phyloP scores from a whole-genome alignment of 495 filamentous ascomycete genomes.

The Beverwykella pulmonaria region DNA sequence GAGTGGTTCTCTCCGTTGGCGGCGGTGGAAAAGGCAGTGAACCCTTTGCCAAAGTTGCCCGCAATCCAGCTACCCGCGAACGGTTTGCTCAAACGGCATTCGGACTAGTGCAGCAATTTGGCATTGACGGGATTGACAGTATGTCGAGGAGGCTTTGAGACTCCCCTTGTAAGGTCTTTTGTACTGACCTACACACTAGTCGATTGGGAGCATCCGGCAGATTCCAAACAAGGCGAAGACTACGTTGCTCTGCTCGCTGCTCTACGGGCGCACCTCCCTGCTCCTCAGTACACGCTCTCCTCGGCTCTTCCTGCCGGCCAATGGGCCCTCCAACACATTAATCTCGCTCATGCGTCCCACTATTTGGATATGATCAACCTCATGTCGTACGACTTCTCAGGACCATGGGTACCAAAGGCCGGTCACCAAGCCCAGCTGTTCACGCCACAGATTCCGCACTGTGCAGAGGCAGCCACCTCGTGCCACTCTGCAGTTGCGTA shows the following conservation, averaged over 20 bases:
- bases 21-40: slow-evolving; percentile 76
- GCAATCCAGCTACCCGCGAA: slow-evolving; percentile 60
- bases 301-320: slow-evolving; percentile 79
- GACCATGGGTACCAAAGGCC: slow-evolving; percentile 68
- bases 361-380: slow-evolving; percentile 81
- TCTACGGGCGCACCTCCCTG: slow-evolving; percentile 70
- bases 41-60: slow-evolving; percentile 74
- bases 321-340: slow-evolving; percentile 75
- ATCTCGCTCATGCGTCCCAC: slow-evolving; percentile 63
- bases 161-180: not conserved
- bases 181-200: slow-evolving; percentile 53
- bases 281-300: slow-evolving; percentile 74
- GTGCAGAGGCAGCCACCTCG: slow-evolving; percentile 58
- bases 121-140: slow-evolving; percentile 88
- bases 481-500: slow-evolving; percentile 69
- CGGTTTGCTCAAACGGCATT: slow-evolving; percentile 74
- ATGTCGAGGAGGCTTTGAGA: slow-evolving; percentile 35
- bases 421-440: slow-evolving; percentile 84
- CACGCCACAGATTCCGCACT: slow-evolving; percentile 55
- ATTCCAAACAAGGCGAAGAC: slow-evolving; percentile 67
- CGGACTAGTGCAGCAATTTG: slow-evolving; percentile 71
- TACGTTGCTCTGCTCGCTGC: slow-evolving; percentile 72
- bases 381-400: slow-evolving; percentile 87
- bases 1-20: slow-evolving; percentile 85
- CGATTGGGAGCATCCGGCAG: slow-evolving; percentile 86